Base-by-base conservation (phyloP, 306 rosid genomes). In the Cucumis hystrix region DNA sequence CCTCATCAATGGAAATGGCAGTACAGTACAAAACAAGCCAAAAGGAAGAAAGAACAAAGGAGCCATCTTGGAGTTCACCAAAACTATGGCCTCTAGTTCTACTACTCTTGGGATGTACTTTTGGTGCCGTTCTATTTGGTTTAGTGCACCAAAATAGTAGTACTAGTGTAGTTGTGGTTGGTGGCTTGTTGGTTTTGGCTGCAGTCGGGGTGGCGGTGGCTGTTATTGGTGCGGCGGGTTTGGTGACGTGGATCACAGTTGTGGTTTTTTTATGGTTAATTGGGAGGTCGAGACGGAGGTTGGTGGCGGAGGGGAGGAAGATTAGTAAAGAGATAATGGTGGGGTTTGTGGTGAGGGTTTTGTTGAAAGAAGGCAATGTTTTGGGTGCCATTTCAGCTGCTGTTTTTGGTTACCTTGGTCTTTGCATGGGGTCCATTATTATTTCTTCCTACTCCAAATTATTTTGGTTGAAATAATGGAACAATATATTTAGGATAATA, bases 221-320 rank as follows among this genome's bases (percentile, higher is more conserved):
- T 28, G 97, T 33, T 33, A 33, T 33, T 33, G 5, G 4, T 47
- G 54, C 6, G 54, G 90, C 90, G 6, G 79, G 90, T 1, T 0
- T 94, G 82, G 93, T 94, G 9, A 94, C 98, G 6, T 94, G 98
- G 98, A 94, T 91, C 82, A 76, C 97, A 1, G 25, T 94, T 16
- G 91, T 94, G 74, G 98, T 94, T 14, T 62, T 94, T 52, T 37
- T 94, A 75, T 91, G 95, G 70, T 91, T 94, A 82, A 87, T 87
- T 74, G 98, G 97, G n/a, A 89, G 90, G 81, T 90, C 97, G 10
- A 87, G 75, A 81, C 85, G 68, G 88, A 28, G 57, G 59, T 66
- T 94, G 87, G 96, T 87, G 56, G 91, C 88, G 5, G 98, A 93
- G 59, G 98, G 92, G 6, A 86, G 92, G 84, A 93, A 79, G 86